Conservation (phyloP, 768 basidiomycete genomes). For the Tylopilus felleus region DNA sequence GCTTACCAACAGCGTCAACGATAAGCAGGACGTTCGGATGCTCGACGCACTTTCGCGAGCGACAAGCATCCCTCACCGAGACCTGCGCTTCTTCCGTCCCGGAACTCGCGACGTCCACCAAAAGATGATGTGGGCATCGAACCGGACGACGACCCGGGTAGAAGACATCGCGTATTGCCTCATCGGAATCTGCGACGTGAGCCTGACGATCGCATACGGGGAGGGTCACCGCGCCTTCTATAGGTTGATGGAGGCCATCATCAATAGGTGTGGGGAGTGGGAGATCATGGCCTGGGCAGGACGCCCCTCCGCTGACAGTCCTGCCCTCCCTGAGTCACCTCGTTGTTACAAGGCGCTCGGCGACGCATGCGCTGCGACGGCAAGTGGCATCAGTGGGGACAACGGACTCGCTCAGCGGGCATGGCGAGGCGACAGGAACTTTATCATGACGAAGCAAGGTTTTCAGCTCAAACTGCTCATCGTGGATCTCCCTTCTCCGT, state of each 20-base stretch:
- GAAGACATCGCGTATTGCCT: conserved; percentile 34
- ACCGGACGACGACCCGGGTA: conserved; percentile 31
- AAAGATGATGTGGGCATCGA: conserved; percentile 35
- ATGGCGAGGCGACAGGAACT: conserved; percentile 29
- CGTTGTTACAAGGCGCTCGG: conserved; percentile 27
- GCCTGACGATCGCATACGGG: conserved; percentile 33
- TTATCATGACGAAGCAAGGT: conserved; percentile 33
- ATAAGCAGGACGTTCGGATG: conserved; percentile 25
- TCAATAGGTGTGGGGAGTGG: conserved; percentile 30
- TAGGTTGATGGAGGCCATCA: conserved; percentile 29
- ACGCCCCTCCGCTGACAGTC: conserved; percentile 23
- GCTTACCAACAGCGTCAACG: conserved; percentile 25
- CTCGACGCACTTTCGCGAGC: conserved; percentile 24
- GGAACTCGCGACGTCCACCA: conserved; percentile 25
- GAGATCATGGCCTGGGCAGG: conserved; percentile 34
- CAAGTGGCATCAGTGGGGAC: not conserved
- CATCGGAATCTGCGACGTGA: conserved; percentile 34
- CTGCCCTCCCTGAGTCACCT: conserved; percentile 32
- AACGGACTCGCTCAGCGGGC: not conserved
- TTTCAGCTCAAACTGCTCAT: conserved; percentile 26
- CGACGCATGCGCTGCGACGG: not conserved
- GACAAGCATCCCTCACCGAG: conserved; percentile 24
- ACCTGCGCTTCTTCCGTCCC: conserved; percentile 24
- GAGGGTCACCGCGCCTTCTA: conserved; percentile 33
- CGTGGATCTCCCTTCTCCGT: conserved; percentile 19